A percentile compares a stretch with the other conserved stretches of the same genome.
phyloP scores from a whole-genome alignment of 2,329 filamentous ascomycete genomes.

The Onygenales sp. region DNA sequence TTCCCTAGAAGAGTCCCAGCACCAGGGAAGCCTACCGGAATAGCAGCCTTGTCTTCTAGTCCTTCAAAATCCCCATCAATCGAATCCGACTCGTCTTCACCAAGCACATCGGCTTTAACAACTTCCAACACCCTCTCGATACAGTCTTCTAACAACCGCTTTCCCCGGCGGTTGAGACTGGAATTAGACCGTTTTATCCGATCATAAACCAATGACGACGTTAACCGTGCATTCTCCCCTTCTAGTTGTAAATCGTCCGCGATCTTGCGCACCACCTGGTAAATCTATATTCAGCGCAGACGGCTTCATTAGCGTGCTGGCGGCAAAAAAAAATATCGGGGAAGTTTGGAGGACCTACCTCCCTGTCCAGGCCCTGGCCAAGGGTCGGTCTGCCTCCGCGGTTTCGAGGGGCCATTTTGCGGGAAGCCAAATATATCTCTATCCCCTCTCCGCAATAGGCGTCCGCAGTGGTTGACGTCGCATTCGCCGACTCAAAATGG shows the following conservation, averaged over 20 bases:
- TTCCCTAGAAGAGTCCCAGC: background rate
- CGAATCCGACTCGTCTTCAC: conserved; percentile 43
- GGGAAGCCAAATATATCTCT: background rate
- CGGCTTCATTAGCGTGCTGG: background rate
- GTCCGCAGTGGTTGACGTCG: background rate
- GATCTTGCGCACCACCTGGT: conserved; percentile 69
- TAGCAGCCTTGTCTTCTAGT: conserved; percentile 28
- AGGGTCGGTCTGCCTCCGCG: conserved; percentile 39
- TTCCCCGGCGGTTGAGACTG: conserved; percentile 71
- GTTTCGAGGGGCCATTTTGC: conserved; percentile 27
- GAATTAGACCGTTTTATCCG: conserved; percentile 80
- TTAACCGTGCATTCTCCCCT: conserved; percentile 42
- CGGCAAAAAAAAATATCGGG: background rate
- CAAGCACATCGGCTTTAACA: conserved; percentile 54
- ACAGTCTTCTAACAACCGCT: conserved; percentile 70
- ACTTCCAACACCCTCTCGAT: conserved; percentile 74
- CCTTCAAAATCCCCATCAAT: conserved; percentile 43
- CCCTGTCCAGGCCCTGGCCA: conserved; percentile 52
- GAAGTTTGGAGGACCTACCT: conserved; percentile 33
- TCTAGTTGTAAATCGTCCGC: conserved; percentile 54
- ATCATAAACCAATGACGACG: conserved; percentile 59
- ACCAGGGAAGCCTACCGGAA: conserved; percentile 17
- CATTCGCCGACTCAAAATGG: background rate
- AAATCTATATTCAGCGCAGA: conserved; percentile 43
- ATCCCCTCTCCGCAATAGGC: background rate